Conservation (phyloP, 345 rosid genomes). For the Melaleuca quinquenervia region DNA sequence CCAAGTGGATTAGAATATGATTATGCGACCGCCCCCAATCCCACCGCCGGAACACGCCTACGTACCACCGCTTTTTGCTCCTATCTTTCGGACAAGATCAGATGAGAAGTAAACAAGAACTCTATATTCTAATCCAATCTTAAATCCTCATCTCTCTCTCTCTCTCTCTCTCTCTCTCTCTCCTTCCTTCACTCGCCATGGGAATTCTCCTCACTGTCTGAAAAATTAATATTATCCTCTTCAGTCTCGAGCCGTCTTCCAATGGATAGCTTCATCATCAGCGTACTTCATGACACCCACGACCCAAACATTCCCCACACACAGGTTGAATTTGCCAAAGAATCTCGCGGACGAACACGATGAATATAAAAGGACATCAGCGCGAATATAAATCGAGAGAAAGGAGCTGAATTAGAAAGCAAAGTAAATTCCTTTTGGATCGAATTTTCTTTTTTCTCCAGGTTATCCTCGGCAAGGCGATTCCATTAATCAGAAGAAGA, state of each 20-base stretch:
- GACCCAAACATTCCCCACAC: not conserved
- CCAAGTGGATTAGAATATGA: not conserved
- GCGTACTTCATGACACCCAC: not conserved
- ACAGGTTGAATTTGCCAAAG: not conserved
- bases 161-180: not conserved
- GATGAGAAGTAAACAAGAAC: not conserved
- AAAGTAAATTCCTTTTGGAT: conserved; percentile 12
- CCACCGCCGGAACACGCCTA: not conserved
- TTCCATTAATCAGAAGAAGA: conserved; percentile 2
- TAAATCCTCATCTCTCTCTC: not conserved
- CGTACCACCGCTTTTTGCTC: conserved; percentile 27
- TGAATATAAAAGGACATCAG: not conserved
- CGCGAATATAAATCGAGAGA: not conserved
- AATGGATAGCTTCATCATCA: not conserved
- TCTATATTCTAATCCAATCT: not conserved
- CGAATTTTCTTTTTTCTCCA: conserved; percentile 8
- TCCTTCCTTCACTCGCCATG: not conserved
- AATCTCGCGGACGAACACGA: not conserved
- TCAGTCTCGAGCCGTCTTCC: not conserved
- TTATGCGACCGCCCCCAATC: not conserved
- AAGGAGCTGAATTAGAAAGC: not conserved
- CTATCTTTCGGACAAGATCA: conserved; percentile 28
- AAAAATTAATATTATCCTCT: not conserved
- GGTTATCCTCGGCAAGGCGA: conserved; percentile 21
- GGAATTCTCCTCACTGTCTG: not conserved